Conservation (phyloP, 2,329 filamentous ascomycete species). For the Fusarium sp. region DNA sequence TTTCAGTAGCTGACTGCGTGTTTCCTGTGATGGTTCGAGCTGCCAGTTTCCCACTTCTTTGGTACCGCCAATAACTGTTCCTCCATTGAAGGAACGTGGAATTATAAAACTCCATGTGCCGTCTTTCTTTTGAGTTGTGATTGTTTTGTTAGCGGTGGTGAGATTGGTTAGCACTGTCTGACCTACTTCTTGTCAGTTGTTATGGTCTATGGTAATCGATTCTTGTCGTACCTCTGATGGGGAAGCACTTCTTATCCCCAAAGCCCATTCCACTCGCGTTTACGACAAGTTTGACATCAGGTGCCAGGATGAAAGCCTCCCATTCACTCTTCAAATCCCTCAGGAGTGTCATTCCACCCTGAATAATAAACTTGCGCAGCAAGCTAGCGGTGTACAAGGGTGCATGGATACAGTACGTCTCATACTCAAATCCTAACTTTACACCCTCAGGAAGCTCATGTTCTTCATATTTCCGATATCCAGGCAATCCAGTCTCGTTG, state of each 20-base stretch:
- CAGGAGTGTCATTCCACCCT: conserved; percentile 43
- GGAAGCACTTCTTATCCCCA: conserved; percentile 46
- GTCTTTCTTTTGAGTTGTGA: conserved; percentile 70
- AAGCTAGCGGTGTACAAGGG: conserved; percentile 60
- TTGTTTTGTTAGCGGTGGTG: conserved; percentile 45
- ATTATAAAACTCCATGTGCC: conserved; percentile 71
- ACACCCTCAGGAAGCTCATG: conserved; percentile 55
- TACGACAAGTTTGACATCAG: conserved; percentile 40
- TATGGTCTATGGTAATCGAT: fast-evolving
- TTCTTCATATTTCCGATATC: conserved; percentile 42
- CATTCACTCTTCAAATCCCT: conserved; percentile 44
- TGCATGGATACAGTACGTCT: conserved; percentile 64
- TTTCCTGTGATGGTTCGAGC: conserved; percentile 56
- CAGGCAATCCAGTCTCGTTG: conserved; percentile 42
- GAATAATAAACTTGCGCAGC: conserved; percentile 45
- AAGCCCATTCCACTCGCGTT: conserved; percentile 50
- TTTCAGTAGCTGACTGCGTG: conserved; percentile 48
- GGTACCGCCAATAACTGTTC: conserved; percentile 73
- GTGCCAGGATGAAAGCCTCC: conserved; percentile 43
- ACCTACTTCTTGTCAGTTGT: conserved; percentile 31
- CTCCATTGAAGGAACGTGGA: conserved; percentile 68
- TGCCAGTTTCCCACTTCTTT: conserved; percentile 69
- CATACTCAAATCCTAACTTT: conserved; percentile 59
- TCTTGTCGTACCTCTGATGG: conserved; percentile 42
- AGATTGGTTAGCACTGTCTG: conserved; percentile 52